Percentiles rank a stretch among this genome's conserved stretches.
phyloP scores from a whole-genome alignment of 2,329 filamentous ascomycete genomes.

The Metarhizium brunneum region DNA sequence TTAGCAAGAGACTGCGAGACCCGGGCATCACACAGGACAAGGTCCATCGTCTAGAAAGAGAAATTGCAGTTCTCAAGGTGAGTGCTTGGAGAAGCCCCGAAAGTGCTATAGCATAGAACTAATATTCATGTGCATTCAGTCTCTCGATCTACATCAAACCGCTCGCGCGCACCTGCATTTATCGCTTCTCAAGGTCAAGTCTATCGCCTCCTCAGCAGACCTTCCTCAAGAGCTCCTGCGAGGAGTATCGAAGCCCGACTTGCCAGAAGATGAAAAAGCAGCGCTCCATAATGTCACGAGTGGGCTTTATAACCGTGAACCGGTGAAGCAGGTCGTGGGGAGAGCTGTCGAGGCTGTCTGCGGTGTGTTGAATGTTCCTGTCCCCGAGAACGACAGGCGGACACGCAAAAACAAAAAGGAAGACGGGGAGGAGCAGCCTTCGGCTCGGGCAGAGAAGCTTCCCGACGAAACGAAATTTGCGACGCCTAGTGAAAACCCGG shows the following conservation, averaged over 20 bases:
- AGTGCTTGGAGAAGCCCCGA: background rate
- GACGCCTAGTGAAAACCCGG: conserved; percentile 8
- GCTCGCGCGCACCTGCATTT: conserved; percentile 47
- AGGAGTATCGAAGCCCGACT: conserved; percentile 38
- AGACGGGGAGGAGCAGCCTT: conserved; percentile 20
- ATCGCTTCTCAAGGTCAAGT: conserved; percentile 43
- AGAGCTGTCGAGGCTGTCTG: conserved; percentile 41
- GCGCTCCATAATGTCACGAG: conserved; percentile 53
- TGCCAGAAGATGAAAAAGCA: conserved; percentile 40
- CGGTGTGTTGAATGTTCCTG: conserved; percentile 34
- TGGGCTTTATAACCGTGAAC: conserved; percentile 41
- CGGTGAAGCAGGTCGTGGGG: conserved; percentile 39
- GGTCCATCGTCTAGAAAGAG: conserved; percentile 52
- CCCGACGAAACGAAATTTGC: background rate
- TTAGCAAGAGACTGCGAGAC: conserved; percentile 49
- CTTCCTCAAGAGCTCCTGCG: conserved; percentile 39
- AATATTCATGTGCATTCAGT: conserved; percentile 22
- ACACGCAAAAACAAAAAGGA: conserved; percentile 22
- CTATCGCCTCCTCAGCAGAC: conserved; percentile 39
- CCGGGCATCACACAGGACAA: conserved; percentile 37
- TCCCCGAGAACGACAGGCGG: conserved; percentile 31
- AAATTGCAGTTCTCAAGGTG: conserved; percentile 46
- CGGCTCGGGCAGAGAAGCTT: conserved; percentile 10
- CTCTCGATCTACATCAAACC: conserved; percentile 47
- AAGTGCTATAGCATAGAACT: background rate